Percentiles rank a stretch among this genome's conserved stretches.
Conservation (phyloP, 2,329 filamentous ascomycete genomes). For the Ophidiomyces ophidiicola region DNA sequence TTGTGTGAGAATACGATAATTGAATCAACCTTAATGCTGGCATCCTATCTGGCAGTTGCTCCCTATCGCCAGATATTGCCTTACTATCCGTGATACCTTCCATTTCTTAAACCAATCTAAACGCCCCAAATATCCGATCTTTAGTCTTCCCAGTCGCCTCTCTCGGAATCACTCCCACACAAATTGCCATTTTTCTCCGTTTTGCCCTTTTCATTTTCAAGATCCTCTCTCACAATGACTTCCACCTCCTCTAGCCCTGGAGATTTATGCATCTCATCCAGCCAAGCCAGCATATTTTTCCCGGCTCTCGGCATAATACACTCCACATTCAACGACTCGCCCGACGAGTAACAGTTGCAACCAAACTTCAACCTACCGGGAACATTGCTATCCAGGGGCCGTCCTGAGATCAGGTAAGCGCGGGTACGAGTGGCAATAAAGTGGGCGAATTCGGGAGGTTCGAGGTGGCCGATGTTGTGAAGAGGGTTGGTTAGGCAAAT, state of each 20-base stretch:
- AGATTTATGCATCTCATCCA: constrained; percentile 31
- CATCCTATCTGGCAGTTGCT: too few species aligned
- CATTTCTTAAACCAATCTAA: too few species aligned
- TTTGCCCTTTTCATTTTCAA: constrained; percentile 4
- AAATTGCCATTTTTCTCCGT: too few species aligned
- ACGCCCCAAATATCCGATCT: not conserved
- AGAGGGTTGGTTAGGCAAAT: constrained; percentile 32
- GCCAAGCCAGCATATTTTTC: constrained; percentile 46
- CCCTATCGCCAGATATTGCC: too few species aligned
- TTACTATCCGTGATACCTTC: too few species aligned
- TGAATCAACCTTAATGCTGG: too few species aligned
- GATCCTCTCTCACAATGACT: constrained; percentile 12
- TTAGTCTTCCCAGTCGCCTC: not conserved
- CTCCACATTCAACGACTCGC: constrained; percentile 49
- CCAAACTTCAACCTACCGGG: constrained; percentile 45
- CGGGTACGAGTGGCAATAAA: constrained; percentile 44
- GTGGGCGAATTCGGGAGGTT: constrained; percentile 20
- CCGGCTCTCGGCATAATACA: constrained; percentile 48
- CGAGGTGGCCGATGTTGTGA: constrained; percentile 22
- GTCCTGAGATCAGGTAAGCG: constrained; percentile 46
- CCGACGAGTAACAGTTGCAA: constrained; percentile 58
- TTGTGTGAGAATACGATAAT: not conserved
- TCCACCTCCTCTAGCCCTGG: constrained; percentile 16
- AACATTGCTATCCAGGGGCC: constrained; percentile 43
- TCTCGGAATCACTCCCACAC: not conserved